phyloP scores from a whole-genome alignment of 768 basidiomycete genomes.

The Xerocomellus chrysenteron region DNA sequence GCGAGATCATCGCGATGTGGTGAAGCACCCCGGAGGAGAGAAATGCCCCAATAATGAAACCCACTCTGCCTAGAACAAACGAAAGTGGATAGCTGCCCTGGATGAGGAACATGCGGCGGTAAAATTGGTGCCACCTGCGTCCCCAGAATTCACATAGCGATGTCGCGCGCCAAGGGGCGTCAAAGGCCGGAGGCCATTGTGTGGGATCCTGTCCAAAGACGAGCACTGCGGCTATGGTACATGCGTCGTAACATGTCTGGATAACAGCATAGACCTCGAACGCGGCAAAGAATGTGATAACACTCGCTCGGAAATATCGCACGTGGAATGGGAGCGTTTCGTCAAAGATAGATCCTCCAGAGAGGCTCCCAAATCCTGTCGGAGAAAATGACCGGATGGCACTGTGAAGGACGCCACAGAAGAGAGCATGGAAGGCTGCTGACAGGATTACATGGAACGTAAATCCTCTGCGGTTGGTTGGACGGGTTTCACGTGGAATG shows the following conservation, averaged over 20 bases:
- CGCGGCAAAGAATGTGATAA: conserved; percentile 42
- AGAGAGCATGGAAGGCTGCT: conserved; percentile 34
- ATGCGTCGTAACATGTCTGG: conserved; percentile 32
- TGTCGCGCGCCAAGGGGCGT: conserved; percentile 34
- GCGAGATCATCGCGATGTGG: conserved; percentile 23
- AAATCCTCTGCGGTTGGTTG: conserved; percentile 30
- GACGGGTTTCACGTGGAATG: conserved; percentile 38
- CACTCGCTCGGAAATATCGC: conserved; percentile 39
- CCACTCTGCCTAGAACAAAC: conserved; percentile 45
- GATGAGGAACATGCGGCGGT: conserved; percentile 33
- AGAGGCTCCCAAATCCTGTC: conserved; percentile 11
- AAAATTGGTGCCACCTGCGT: conserved; percentile 37
- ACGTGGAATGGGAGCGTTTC: conserved; percentile 24
- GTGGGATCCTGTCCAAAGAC: conserved; percentile 27
- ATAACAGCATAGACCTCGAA: conserved; percentile 45
- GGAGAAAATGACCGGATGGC: conserved; percentile 5
- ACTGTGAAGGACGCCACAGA: conserved; percentile 47
- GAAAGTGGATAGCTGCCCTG: conserved; percentile 30
- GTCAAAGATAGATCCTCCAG: conserved; percentile 35
- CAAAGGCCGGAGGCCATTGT: conserved; percentile 35
- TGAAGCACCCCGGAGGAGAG: conserved; percentile 57
- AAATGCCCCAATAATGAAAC: conserved; percentile 54
- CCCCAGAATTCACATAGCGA: conserved; percentile 39
- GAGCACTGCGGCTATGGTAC: conserved; percentile 23
- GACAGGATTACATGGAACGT: conserved; percentile 28